These are phyloP conservation scores for Ophiostoma ulmi DNA, from an alignment of 2,329 filamentous ascomycete species.

Conservation along the genomic window DNA sequence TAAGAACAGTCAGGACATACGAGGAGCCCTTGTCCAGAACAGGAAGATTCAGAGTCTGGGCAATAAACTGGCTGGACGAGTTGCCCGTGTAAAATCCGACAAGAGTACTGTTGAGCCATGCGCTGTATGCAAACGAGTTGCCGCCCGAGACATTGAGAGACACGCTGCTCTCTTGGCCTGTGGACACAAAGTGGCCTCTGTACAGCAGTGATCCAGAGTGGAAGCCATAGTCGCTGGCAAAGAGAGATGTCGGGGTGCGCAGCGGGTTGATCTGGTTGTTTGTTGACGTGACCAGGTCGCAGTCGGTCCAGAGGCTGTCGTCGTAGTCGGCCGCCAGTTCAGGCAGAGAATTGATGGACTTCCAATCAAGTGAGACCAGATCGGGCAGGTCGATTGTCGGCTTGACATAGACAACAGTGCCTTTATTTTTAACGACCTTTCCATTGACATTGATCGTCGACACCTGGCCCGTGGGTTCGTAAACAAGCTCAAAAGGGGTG, in stretches of 20 bases:
- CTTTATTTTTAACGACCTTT: background rate
- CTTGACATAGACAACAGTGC: background rate
- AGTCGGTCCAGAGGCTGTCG: background rate
- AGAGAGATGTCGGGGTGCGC: background rate
- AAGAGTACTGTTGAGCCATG: background rate
- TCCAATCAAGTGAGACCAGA: background rate
- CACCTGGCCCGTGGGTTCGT: background rate
- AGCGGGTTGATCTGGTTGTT: background rate
- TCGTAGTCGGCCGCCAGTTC: background rate
- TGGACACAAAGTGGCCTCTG: background rate
- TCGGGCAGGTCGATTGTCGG: background rate
- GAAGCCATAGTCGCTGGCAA: background rate
- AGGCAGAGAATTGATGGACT: background rate
- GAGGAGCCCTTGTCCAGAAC: background rate
- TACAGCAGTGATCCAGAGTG: background rate
- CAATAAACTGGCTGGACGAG: background rate
- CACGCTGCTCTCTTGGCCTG: background rate
- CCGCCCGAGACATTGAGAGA: background rate
- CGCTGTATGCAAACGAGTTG: background rate
- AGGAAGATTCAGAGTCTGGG: background rate
- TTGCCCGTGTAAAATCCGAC: background rate
- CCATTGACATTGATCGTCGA: background rate
- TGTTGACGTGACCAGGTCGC: background rate
- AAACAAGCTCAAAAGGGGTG: background rate
- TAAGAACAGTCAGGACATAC: background rate